These are phyloP conservation scores for Neophaeococcomyces aloes DNA, from an alignment of 2,329 filamentous ascomycete genomes.

Conservation along the genomic window DNA sequence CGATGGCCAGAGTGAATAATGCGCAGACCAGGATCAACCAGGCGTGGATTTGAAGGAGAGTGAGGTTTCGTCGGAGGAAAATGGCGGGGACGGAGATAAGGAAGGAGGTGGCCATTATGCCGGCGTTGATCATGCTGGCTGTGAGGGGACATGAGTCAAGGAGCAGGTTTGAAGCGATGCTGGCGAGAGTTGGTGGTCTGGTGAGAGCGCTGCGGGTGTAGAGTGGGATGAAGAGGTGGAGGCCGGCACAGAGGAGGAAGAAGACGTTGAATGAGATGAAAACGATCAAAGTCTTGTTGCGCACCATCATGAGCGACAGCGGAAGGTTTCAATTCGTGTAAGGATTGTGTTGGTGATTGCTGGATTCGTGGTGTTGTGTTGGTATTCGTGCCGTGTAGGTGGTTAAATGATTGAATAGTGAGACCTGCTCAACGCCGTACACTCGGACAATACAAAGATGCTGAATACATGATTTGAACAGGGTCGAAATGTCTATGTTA, in stretches of 20 bases:
- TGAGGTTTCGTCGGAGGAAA: slow-evolving; percentile 52
- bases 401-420: slow-evolving; percentile 10
- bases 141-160: slow-evolving; percentile 43
- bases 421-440: slow-evolving; percentile 20
- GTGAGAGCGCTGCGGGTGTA: slow-evolving; percentile 36
- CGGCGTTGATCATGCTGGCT: slow-evolving; percentile 62
- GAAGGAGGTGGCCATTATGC: slow-evolving; percentile 62
- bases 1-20: slow-evolving; percentile 55
- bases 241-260: slow-evolving; percentile 42
- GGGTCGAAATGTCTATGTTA: no score
- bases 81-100: slow-evolving; percentile 60
- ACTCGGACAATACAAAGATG: no score
- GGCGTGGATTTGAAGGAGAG: slow-evolving; percentile 60
- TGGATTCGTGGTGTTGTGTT: neutral
- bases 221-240: slow-evolving; percentile 45
- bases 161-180: slow-evolving; percentile 43
- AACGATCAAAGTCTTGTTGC: slow-evolving; percentile 43
- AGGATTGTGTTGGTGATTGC: neutral
- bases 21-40: slow-evolving; percentile 53
- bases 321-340: neutral
- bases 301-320: slow-evolving; percentile 30
- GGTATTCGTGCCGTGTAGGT: neutral
- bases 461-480: no score
- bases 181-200: slow-evolving; percentile 35
- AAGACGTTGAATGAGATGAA: slow-evolving; percentile 43